Base-by-base conservation (phyloP, 1,139 yeast genomes). In the Oligophagozyma castellii region DNA sequence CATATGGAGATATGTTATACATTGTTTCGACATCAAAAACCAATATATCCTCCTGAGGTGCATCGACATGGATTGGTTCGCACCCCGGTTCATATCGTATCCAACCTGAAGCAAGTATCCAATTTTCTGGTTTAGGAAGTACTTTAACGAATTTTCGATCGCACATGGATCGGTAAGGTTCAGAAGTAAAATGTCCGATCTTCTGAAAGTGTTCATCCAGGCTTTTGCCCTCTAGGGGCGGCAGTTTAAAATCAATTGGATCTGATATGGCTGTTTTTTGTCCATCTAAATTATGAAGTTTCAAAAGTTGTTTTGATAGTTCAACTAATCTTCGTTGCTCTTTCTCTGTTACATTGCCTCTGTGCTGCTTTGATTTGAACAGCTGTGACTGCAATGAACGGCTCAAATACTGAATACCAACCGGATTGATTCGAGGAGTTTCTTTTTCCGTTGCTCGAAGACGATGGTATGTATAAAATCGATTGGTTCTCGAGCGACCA, bases 21-120 rank as follows among this genome's bases (percentile, higher is more conserved):
- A 86, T 49, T 0, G 78, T 83, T 51, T 92, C 99, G 5, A 81
- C 89, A 53, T 92, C 99, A 51, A 89, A 89, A 0, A 79, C 86
- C 14, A 86, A 49, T 4, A 69, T 71, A 15, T 64, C 58, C 32
- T 73, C 74, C 15, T 54, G 40, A 0, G 99, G 99, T 43, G 55
- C 73, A 0, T 61, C 64, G 0, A 92, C 96, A 0, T 53, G 37
- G 23, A 56, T 54, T 0, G 94, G 89, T 0, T 45, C 40, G 34
- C 55, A 44, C 2, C 70, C 73, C 0, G 59, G 54, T 4, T 57
- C 69, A 51, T 92, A 92, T 40, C 77, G 62, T 12, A 73, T 65
- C 99, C 99, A 92, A 2, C 98, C 98, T 3, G 84, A 55, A 38
- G 58, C 50, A 27, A 69, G 55, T 1, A 55, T 31, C 84, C 92